phyloP scores from a whole-genome alignment of 495 filamentous ascomycete species.

The Symbiotaphrina buchneri region DNA sequence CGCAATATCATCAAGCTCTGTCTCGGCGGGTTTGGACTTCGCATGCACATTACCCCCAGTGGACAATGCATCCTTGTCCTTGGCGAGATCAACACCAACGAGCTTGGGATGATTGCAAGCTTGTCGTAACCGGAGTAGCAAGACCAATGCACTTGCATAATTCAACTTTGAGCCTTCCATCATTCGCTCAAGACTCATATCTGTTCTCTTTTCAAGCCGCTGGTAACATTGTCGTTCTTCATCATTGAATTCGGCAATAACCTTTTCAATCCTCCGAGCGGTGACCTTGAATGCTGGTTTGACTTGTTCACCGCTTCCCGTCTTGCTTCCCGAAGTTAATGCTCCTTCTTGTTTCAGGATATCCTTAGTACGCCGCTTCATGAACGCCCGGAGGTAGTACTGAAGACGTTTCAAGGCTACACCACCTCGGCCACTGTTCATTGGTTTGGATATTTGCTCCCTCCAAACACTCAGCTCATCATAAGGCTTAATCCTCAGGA shows the following conservation, averaged over 20 bases:
- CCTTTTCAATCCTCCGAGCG: constrained; percentile 62
- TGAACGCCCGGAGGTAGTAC: constrained; percentile 66
- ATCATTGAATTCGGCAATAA: constrained; percentile 56
- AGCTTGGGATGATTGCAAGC: constrained; percentile 10
- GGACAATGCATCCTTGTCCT: constrained; percentile 64
- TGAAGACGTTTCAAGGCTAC: constrained; percentile 79
- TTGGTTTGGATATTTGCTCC: constrained; percentile 62
- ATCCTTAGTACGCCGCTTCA: constrained; percentile 93
- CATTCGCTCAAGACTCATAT: constrained; percentile 70
- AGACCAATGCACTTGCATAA: constrained; percentile 31
- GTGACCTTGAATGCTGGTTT: constrained; percentile 79
- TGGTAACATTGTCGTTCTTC: constrained; percentile 73
- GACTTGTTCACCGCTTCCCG: constrained; percentile 22
- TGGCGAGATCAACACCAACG: constrained; percentile 41
- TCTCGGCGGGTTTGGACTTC: constrained; percentile 20
- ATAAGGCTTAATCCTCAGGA: constrained; percentile 81
- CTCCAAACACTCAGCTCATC: constrained; percentile 67
- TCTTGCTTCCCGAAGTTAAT: constrained; percentile 44
- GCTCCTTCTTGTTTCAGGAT: constrained; percentile 68
- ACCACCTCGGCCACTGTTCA: constrained; percentile 67
- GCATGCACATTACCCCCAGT: constrained; percentile 15
- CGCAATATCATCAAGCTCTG: constrained; percentile 61
- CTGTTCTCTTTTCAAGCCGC: constrained; percentile 58
- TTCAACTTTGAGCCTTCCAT: constrained; percentile 50
- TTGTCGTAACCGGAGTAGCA: constrained; percentile 10